Conservation (phyloP, 805 yeast genomes). For the Kazachstania martiniae region DNA sequence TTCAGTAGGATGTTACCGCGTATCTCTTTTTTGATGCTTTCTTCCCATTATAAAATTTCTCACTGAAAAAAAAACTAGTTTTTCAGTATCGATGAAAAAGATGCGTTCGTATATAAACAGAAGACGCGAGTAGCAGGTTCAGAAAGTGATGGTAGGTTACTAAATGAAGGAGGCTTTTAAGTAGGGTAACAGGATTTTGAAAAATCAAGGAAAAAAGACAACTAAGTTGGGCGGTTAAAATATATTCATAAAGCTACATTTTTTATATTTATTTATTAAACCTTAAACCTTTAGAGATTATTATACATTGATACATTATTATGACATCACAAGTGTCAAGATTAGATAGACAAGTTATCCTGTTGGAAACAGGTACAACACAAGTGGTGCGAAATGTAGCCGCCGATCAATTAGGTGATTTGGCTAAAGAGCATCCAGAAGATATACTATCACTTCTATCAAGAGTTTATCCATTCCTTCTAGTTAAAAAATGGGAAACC, state of each 20-base stretch:
- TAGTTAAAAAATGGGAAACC: conserved; percentile 88
- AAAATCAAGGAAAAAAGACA: no score
- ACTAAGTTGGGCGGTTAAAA: background rate
- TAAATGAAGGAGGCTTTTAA: no score
- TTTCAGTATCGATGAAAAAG: no score
- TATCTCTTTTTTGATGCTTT: no score
- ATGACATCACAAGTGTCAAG: conserved; percentile 32
- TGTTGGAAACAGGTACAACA: conserved; percentile 88
- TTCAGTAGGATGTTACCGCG: no score
- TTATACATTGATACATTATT: conserved; percentile 4
- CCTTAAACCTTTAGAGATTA: background rate
- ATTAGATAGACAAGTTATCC: conserved; percentile 34
- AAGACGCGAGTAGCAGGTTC: no score
- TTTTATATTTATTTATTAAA: no score
- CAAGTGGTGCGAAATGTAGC: conserved; percentile 90
- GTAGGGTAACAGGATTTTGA: no score
- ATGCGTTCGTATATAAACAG: no score
- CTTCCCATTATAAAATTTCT: no score
- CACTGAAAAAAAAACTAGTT: no score
- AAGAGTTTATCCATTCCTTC: conserved; percentile 81
- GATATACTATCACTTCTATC: conserved; percentile 75
- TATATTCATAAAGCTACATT: background rate
- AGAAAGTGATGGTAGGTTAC: no score
- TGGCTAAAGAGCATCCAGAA: conserved; percentile 91
- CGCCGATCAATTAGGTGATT: conserved; percentile 90